These are phyloP conservation scores for Entonaema liquescens DNA, from an alignment of 495 filamentous ascomycete species.

Conservation along the genomic window DNA sequence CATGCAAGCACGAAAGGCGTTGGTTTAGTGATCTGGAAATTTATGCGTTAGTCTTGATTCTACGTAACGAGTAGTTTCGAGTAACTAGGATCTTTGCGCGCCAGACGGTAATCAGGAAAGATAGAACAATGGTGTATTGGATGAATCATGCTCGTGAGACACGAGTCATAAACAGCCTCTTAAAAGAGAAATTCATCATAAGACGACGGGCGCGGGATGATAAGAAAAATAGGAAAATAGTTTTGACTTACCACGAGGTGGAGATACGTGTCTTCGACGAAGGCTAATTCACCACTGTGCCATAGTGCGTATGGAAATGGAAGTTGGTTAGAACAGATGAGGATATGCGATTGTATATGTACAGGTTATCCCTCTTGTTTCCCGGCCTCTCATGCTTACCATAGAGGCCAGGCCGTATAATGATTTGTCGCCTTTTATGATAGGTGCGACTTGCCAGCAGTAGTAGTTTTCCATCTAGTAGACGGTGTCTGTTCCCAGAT, in stretches of 20 bases:
- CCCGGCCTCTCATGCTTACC: conserved; percentile 12
- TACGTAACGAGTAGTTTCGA: not conserved
- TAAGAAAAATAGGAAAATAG: not conserved
- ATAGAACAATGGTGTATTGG: conserved; percentile 56
- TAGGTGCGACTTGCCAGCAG: not conserved
- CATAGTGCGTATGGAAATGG: not conserved
- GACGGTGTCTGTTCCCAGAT: not conserved
- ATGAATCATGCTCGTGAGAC: conserved; percentile 53
- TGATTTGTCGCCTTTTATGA: not conserved
- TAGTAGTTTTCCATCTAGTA: not conserved
- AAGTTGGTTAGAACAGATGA: conserved; percentile 9
- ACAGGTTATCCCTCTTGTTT: conserved; percentile 18
- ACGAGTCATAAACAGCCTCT: conserved; percentile 62
- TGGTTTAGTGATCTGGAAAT: conserved; percentile 1
- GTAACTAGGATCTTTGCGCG: not conserved
- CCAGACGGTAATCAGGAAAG: conserved; percentile 45
- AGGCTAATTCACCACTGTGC: conserved; percentile 7
- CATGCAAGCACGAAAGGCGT: not conserved
- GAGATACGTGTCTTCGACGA: not conserved
- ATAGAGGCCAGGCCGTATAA: conserved; percentile 15
- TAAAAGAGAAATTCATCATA: conserved; percentile 49
- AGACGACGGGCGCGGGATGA: not conserved
- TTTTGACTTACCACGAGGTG: conserved; percentile 30
- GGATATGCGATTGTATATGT: conserved; percentile 50
- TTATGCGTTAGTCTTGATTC: conserved; percentile 14